phyloP scores from a whole-genome alignment of 345 rosid genomes.

The Citrus cavaleriei region DNA sequence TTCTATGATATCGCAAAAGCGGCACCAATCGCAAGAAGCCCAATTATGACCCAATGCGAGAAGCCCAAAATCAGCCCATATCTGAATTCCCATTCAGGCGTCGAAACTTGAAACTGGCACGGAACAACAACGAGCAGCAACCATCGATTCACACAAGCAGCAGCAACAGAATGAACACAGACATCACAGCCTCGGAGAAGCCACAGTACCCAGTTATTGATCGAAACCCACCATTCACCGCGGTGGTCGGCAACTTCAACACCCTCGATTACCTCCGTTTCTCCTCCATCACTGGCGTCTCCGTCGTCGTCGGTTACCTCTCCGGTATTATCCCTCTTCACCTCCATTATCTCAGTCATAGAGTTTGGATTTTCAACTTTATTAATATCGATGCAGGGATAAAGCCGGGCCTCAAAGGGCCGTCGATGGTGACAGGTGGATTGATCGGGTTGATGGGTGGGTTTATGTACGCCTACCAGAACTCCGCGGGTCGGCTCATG shows the following conservation, averaged over 20 bases:
- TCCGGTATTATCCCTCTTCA: constrained; percentile 46
- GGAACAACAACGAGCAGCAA: background rate
- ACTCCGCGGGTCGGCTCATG: constrained; percentile 93
- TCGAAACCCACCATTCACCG: constrained; percentile 80
- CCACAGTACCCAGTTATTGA: constrained; percentile 87
- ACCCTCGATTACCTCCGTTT: constrained; percentile 78
- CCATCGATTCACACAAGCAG: background rate
- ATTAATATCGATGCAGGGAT: constrained; percentile 43
- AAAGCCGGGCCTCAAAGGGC: constrained; percentile 84
- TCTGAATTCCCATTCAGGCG: background rate
- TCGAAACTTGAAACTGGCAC: too few relatives aligned
- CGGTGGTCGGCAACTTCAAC: constrained; percentile 77
- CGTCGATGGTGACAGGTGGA: constrained; percentile 98
- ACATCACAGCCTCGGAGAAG: constrained; percentile 88
- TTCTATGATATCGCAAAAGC: too few relatives aligned
- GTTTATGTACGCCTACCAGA: constrained; percentile 99
- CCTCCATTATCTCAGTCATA: background rate
- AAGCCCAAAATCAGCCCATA: background rate
- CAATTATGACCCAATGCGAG: background rate
- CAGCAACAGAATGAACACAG: constrained; percentile 64
- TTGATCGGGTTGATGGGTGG: constrained; percentile 96
- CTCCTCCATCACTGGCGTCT: constrained; percentile 68
- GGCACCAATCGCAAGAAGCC: background rate
- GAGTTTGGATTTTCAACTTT: background rate
- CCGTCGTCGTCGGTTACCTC: constrained; percentile 95